Evolutionary conservation across 2,329 filamentous ascomycete species (phyloP).

Genomic region (Chaetomiaceae sp.): DNA sequence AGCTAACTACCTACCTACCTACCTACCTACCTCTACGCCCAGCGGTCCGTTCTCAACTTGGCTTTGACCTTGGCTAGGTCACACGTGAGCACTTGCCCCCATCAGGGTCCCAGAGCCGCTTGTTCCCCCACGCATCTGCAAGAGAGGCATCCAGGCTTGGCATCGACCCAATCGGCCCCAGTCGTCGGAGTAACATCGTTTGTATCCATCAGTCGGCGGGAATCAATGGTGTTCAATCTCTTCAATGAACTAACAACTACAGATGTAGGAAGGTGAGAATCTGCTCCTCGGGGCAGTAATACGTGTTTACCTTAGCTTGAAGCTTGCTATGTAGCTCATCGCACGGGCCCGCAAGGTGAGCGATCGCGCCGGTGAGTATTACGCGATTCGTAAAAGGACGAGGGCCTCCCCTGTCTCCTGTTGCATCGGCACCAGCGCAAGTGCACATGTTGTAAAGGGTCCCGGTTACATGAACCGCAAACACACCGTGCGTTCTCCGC

Average conservation of each 20-base stretch:
- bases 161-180: neutral
- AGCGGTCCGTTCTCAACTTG: too few species aligned
- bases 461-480: neutral
- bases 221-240: neutral
- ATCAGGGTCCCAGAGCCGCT: neutral
- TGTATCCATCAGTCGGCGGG: neutral
- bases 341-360: neutral
- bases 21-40: too few species aligned
- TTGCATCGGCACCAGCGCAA: neutral
- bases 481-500: neutral
- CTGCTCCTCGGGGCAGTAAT: neutral
- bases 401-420: neutral
- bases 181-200: neutral
- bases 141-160: neutral
- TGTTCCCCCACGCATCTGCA: neutral
- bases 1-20: too few species aligned
- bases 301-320: neutral
- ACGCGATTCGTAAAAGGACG: neutral
- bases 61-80: too few species aligned
- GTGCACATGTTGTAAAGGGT: neutral
- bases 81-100: slow-evolving; percentile 7
- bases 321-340: neutral
- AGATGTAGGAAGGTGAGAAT: neutral
- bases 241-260: slow-evolving; percentile 3
- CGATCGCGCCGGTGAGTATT: neutral